Percentiles rank a stretch among this genome's conserved stretches.
Evolutionary conservation across 129 eudicot genomes (phyloP).

Genomic region (Erigeron canadensis): DNA sequence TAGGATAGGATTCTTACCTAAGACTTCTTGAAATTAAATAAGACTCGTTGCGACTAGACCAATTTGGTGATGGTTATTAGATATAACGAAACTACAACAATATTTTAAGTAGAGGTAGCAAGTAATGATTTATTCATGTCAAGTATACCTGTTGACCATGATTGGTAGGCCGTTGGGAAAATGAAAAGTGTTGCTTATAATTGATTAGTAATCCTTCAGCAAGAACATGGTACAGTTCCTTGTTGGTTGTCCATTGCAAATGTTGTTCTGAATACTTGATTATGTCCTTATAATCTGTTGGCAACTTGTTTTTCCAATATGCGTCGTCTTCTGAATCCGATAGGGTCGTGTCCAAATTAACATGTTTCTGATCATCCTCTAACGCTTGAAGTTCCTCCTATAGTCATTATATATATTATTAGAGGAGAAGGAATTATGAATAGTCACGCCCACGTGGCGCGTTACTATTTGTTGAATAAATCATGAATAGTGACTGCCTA

Average conservation of each 20-base stretch:
- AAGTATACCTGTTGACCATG: conserved; percentile 6
- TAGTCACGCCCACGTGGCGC: no score
- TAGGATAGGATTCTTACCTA: no score
- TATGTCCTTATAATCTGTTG: not conserved
- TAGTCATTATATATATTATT: no score
- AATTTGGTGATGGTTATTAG: no score
- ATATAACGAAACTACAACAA: no score
- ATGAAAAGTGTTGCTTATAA: no score
- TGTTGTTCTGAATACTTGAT: not conserved
- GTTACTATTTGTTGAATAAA: no score
- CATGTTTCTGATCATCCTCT: not conserved
- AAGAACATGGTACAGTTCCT: conserved; percentile 2
- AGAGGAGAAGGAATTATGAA: no score
- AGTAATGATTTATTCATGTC: not conserved
- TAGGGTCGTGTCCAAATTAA: not conserved
- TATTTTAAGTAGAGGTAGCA: not conserved
- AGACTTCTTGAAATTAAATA: no score
- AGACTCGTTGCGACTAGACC: no score
- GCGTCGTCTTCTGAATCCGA: not conserved
- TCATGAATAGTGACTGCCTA: no score
- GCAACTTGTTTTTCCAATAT: conserved; percentile 11
- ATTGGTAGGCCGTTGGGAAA: not conserved
- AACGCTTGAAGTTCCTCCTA: conserved; percentile 1
- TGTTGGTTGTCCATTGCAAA: not conserved
- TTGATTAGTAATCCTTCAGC: not conserved